Evolutionary conservation across 2,329 filamentous ascomycete species (phyloP), one percentile per base, ranked within the genome.

Genomic region (Colletotrichum orchidophilum): DNA sequence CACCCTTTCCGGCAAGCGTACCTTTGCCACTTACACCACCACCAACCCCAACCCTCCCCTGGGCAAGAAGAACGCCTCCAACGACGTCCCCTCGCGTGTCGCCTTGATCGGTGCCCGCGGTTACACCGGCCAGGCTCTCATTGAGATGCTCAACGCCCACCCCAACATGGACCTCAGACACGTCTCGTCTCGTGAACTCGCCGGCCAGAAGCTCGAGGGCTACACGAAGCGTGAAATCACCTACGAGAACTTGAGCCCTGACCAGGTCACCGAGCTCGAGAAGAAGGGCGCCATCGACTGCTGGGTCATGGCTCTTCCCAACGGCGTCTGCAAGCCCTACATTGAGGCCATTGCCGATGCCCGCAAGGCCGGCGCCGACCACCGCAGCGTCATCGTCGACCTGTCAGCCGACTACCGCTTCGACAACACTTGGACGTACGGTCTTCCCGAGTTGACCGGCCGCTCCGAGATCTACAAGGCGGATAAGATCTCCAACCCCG

Each of bases 321-420:
- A 98, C 78, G 94, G 94, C 72, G 94, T 97, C 60, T 98, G 94
- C 89, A 93, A 95, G 84, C 95, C 96, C 0, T 99, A 93, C 76
- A 93, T 98, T 11, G 94, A 98, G 74, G 96, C 96, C 8, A 90
- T 98, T 63, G 90, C 95, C 76, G 88, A 92, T 77, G 90, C 88
- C 35, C 90, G 90, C 69, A 88, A 90, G 78, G 85, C 50, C 18
- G 79, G 79, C 11, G 64, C 68, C n/a, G 76, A 80, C 70, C 85
- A 87, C 77, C 88, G 88, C 73, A 95, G 93, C 76, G 86, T 98
- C 50, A 93, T 98, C 75, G 88, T 99, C 55, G 96, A 99, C 80
- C 88, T 99, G 42, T 97, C 95, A n/a, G 96, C 96, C 71, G 96
- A 99, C 83, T 97, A 97, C 83, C 92, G 96, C 61, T 98, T 98